Evolutionary conservation across 768 basidiomycete genomes (phyloP).

Genomic region (Suillus paluster): DNA sequence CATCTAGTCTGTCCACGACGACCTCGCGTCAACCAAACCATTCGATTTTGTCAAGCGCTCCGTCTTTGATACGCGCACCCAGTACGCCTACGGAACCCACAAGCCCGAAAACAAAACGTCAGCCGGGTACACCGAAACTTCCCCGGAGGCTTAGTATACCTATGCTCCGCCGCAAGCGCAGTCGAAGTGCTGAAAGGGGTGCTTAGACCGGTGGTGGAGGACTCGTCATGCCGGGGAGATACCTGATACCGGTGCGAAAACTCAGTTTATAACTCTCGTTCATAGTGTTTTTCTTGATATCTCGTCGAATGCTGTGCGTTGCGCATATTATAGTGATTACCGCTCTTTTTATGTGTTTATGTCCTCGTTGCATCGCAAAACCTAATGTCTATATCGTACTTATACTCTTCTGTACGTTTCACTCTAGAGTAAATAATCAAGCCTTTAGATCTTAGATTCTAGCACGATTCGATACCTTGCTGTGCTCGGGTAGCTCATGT

Average conservation of each 20-base stretch:
- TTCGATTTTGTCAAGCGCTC: slow-evolving; percentile 23
- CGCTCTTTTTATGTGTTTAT: background rate
- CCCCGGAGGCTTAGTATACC: slow-evolving; percentile 35
- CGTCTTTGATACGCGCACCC: slow-evolving; percentile 5
- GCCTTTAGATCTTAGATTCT: too few relatives aligned
- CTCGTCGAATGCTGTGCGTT: background rate
- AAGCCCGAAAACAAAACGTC: slow-evolving; percentile 14
- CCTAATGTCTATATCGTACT: background rate
- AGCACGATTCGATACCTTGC: background rate
- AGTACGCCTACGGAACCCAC: slow-evolving; percentile 2
- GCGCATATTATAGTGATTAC: background rate
- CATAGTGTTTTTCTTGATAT: background rate
- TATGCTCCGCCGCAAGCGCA: slow-evolving; percentile 32
- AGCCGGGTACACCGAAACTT: slow-evolving; percentile 21
- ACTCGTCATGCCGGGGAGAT: too few relatives aligned
- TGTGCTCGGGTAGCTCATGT: background rate
- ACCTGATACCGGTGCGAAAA: too few relatives aligned
- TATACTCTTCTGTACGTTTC: background rate
- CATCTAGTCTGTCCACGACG: background rate
- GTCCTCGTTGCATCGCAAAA: background rate
- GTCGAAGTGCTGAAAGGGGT: slow-evolving; percentile 1
- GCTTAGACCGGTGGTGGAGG: background rate
- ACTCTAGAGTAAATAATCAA: background rate
- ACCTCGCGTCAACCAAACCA: slow-evolving; percentile 22
- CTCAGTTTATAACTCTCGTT: too few relatives aligned